Base-by-base conservation (phyloP, 148 eudicot species). In the Fagopyrum homotropicum region DNA sequence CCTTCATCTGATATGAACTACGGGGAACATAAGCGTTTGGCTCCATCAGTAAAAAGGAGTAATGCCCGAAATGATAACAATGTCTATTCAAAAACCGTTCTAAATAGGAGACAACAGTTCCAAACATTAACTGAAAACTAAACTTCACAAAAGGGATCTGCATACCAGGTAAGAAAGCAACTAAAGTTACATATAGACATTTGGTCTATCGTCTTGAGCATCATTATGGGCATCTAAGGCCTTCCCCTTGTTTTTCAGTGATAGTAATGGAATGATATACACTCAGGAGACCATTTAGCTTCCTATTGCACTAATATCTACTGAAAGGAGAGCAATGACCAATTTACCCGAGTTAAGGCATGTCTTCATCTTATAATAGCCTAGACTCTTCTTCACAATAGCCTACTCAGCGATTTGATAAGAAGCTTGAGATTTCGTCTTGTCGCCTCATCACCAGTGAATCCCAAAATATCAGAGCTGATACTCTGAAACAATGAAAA, bases 401-500 rank as follows among this genome's bases (percentile, higher is more conserved):
- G 80, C 85, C 98, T 87, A 86, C 98, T 93, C 84, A 93, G 85
- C 30, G 98, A 91, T 87, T 91, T 93, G 60, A 94, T 94, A 71
- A 94, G 93, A 79, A 86, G 75, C 81, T 94, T 94, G 78, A 94
- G 81, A 77, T 91, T 90, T 77, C 75, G 82, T 75, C 93, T 84
- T 7, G 98, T 94, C 60, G 97, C 88, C 83, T 91, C 97, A 76
- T 94, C 98, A 30, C 97, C 93, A 7, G 96, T 94, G 80, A 91
- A 88, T 73, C 97, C 97, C 84, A 89, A 77, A 48, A 94, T 83
- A 81, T 94, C 96, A 17, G 93, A 91, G 59, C 91, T 91, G 78
- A 91, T 91, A 75, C 81, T 94, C 98, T 94, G 97, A 84, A 84
- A 52, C 14, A 69, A 12, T 9, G 10, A 6, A 16, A 51, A 44